These are phyloP conservation scores for Candida methanosorbosa DNA, from an alignment of 805 yeast species.

Conservation along the genomic window DNA sequence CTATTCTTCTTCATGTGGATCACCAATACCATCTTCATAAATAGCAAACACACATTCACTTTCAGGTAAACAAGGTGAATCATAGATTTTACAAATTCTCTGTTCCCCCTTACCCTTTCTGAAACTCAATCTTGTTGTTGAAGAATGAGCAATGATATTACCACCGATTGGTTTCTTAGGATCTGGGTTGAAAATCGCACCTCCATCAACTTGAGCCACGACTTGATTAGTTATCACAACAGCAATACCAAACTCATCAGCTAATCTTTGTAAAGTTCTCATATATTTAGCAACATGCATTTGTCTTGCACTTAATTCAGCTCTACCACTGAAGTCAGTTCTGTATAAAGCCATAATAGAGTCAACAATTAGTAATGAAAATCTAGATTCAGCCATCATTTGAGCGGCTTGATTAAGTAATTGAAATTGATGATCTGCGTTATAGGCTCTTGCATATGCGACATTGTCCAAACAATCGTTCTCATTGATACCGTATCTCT, in stretches of 20 bases:
- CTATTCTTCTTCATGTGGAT: constrained; percentile 76
- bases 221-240: constrained; percentile 95
- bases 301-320: constrained; percentile 92
- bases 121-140: constrained; percentile 86
- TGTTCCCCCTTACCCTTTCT: constrained; percentile 89
- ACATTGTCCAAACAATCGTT: constrained; percentile 95
- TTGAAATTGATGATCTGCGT: constrained; percentile 91
- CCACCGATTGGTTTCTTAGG: constrained; percentile 99
- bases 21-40: constrained; percentile 95
- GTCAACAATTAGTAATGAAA: constrained; percentile 87
- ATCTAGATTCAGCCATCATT: constrained; percentile 93
- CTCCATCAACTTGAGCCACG: constrained; percentile 95
- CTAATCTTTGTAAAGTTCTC: constrained; percentile 85
- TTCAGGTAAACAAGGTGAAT: constrained; percentile 95
- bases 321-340: constrained; percentile 92
- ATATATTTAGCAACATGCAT: constrained; percentile 88
- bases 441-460: constrained; percentile 95
- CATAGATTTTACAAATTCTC: constrained; percentile 90
- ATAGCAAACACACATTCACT: constrained; percentile 93
- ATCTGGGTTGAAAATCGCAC: constrained; percentile 81
- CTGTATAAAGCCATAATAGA: constrained; percentile 95
- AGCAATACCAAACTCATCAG: constrained; percentile 97
- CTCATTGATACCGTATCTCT: constrained; percentile 84
- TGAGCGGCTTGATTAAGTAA: constrained; percentile 83
- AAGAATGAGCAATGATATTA: constrained; percentile 92